Evolutionary conservation across 345 rosid species (phyloP), one percentile per base, ranked within the genome.

Genomic region (Erodium maritimum): DNA sequence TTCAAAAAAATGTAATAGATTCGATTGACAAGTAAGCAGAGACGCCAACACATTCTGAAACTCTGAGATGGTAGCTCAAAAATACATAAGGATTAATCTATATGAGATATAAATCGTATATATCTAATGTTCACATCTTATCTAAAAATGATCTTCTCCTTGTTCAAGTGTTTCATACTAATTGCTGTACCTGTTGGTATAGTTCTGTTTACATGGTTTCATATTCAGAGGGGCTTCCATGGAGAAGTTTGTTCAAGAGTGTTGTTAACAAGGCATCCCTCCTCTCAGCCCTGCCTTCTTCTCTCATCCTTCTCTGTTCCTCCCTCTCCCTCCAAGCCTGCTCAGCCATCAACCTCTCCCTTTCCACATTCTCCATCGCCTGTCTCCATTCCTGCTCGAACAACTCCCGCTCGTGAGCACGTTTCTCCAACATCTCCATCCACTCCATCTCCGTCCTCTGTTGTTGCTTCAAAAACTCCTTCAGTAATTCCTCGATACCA

Each of bases 281-380:
- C 52, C 73, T 67, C 71, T 83, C 77, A 22, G 82, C 83, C 51
- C 83, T 75, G 63, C 65, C 65, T 52, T 80, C 82, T 65, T 76
- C 89, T 58, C 79, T 69, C 2, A 56, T 33, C 69, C 79, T 79
- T 66, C 77, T 69, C 63, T 80, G 80, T 57, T 80, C 85, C 56
- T 78, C 86, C 51, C 65, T 79, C 68, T 83, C 86, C 71, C 74
- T 71, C 83, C 82, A 76, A 19, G 73, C 76, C 73, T 61, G 72
- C 62, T 80, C 80, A 5, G 54, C 67, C 69, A 67, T 56, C 64
- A 83, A 55, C 58, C 83, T 72, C 70, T 80, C 84, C 57, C 74
- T 80, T 77, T 80, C 84, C 16, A 73, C 70, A 67, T 69, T 75
- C 74, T 80, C 86, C 79, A 74, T 78, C 1, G 71, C 60, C 63